Conservation (phyloP, 345 rosid species). For the Heritiera littoralis region DNA sequence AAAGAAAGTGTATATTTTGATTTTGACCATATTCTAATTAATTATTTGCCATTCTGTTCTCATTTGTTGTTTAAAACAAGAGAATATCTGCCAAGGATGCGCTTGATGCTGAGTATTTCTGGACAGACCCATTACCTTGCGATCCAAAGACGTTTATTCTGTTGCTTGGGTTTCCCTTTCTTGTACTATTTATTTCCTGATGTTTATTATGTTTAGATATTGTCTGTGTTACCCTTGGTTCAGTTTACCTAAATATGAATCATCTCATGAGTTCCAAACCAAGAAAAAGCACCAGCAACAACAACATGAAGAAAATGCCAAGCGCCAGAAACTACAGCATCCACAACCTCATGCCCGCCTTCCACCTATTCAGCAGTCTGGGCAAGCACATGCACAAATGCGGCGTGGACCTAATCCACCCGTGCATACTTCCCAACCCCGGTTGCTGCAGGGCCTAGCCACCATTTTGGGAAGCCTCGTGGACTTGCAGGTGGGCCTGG, state of each 20-base stretch:
- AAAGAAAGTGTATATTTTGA: not conserved
- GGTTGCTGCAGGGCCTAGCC: constrained; percentile 73
- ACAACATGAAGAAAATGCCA: constrained; percentile 83
- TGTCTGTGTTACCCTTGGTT: not conserved
- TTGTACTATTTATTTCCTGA: not conserved
- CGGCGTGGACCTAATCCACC: constrained; percentile 47
- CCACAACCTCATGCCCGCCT: constrained; percentile 75
- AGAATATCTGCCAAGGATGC: constrained; percentile 96
- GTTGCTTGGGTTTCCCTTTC: constrained; percentile 10
- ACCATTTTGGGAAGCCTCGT: constrained; percentile 69
- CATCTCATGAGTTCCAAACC: constrained; percentile 96
- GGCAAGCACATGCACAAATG: constrained; percentile 71
- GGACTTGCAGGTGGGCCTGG: constrained; percentile 78
- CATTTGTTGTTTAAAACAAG: constrained; percentile 33
- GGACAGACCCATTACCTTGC: constrained; percentile 95
- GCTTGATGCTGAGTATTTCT: constrained; percentile 94
- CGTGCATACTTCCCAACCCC: constrained; percentile 69
- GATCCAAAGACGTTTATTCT: constrained; percentile 76
- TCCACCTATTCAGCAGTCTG: constrained; percentile 77
- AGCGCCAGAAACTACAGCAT: constrained; percentile 84
- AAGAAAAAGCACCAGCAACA: constrained; percentile 95
- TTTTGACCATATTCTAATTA: not conserved
- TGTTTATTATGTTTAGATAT: not conserved
- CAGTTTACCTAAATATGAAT: constrained; percentile 90
- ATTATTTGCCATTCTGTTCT: not conserved